Conservation (phyloP, 768 basidiomycete species). For the Amanita rubescens region DNA sequence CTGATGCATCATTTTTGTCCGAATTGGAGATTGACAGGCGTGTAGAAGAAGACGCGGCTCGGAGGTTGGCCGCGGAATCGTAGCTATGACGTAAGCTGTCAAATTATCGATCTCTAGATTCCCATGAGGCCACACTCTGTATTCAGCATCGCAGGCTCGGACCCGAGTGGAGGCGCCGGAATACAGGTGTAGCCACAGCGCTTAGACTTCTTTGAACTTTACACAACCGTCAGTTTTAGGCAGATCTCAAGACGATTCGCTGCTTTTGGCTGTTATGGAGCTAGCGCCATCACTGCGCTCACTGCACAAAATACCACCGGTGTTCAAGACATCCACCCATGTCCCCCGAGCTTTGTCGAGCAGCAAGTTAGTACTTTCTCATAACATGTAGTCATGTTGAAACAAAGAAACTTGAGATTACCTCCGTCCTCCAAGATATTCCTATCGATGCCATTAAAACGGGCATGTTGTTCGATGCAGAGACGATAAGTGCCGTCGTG, state of each 20-base stretch:
- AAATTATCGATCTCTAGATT: neutral
- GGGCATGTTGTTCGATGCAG: conserved; percentile 76
- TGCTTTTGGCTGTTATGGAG: conserved; percentile 70
- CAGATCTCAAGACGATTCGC: conserved; percentile 84
- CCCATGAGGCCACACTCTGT: conserved; percentile 21
- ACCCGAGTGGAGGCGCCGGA: conserved; percentile 82
- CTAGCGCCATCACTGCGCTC: conserved; percentile 76
- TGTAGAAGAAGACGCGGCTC: neutral
- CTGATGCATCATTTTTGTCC: neutral
- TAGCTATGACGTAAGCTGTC: conserved; percentile 2
- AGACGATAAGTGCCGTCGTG: conserved; percentile 45
- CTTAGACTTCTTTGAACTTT: neutral
- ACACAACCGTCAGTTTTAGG: conserved; percentile 32
- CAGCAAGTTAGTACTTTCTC: conserved; percentile 55
- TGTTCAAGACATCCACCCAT: conserved; percentile 65
- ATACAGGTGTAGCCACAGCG: conserved; percentile 55
- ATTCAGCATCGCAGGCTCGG: conserved; percentile 75
- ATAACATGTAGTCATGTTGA: neutral
- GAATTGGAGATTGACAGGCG: conserved; percentile 2
- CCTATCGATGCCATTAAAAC: conserved; percentile 73
- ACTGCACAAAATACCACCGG: conserved; percentile 88
- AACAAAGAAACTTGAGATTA: conserved; percentile 38
- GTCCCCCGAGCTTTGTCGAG: conserved; percentile 62
- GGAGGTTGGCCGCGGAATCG: neutral
- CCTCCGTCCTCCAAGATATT: conserved; percentile 65